Base-by-base conservation (phyloP, 2,329 filamentous ascomycete species). In the Aspergillus phoenicis region DNA sequence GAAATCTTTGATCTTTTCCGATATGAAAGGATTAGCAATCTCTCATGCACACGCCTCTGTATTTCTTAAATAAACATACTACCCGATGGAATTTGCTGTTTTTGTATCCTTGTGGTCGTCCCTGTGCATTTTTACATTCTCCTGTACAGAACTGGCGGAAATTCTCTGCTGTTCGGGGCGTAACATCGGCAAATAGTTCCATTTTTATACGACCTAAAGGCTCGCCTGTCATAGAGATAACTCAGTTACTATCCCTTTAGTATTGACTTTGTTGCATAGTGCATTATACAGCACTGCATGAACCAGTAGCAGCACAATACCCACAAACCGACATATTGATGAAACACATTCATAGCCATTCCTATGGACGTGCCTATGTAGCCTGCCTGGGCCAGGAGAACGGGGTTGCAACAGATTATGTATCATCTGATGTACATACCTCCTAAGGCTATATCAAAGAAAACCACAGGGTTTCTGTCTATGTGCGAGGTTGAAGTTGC, bases 71-170 rank as follows among this genome's bases (percentile, higher is more conserved):
- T 17, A 62, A 58, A 82, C 89, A 70, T 79, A 96, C 92, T 70
- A 98, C 91, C 61, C 95, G 89, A 78, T 98, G 95, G 72, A 98
- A 97, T 77, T 92, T 96, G 81, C 87, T 90, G 57, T 91, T 91
- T 80, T 97, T 98, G 84, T 97, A 99, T 64, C 95, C 95, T 74
- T 96, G 91, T 0, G 93, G 90, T 64, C 88, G 84, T 36, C 92
- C 91, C 8, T 87, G 84, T 54, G 85, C 77, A 73, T 91, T 91
- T 80, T 93, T 96, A 67, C 85, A 88, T 82, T 98, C 94, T 70
- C 95, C 95, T 0, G 94, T 98, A 80, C 93, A 97, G 80, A 97
- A 97, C 74, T 96, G 92, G 51, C 93, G 91, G 77, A 99, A 98
- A 82, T 98, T 98, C 78, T 98, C 95, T 30, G 93, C 91, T 8